These are phyloP conservation scores for Arabidopsis arenosa DNA, from an alignment of 345 rosid genomes.

Conservation along the genomic window DNA sequence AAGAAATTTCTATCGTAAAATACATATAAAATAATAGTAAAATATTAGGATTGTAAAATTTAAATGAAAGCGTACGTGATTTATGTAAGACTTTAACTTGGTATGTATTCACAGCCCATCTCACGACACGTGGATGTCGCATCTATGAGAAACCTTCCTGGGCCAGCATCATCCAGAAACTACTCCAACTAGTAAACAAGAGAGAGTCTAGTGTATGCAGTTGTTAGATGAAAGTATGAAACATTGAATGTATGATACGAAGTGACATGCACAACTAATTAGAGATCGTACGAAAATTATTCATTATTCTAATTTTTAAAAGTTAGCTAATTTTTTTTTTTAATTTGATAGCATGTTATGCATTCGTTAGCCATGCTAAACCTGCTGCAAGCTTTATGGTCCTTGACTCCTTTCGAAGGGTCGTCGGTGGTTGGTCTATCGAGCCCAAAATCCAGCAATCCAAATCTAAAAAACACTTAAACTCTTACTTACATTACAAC, in stretches of 20 bases:
- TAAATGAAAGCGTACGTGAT: background rate
- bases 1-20: background rate
- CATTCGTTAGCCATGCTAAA: background rate
- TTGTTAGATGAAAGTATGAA: background rate
- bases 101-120: background rate
- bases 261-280: background rate
- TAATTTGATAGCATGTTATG: background rate
- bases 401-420: background rate
- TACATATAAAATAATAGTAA: background rate
- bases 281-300: background rate
- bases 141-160: background rate
- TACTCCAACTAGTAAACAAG: background rate
- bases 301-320: background rate
- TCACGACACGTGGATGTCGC: background rate
- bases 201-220: background rate
- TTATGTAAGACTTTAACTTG: background rate
- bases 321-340: background rate
- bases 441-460: background rate
- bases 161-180: background rate
- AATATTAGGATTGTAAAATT: background rate
- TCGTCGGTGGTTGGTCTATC: background rate
- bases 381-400: background rate
- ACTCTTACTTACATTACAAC: too few species aligned
- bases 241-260: background rate
- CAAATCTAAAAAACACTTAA: too few species aligned